These are phyloP conservation scores for Psilocybe mexicana DNA, from an alignment of 1,284 basidiomycete species.

Conservation along the genomic window DNA sequence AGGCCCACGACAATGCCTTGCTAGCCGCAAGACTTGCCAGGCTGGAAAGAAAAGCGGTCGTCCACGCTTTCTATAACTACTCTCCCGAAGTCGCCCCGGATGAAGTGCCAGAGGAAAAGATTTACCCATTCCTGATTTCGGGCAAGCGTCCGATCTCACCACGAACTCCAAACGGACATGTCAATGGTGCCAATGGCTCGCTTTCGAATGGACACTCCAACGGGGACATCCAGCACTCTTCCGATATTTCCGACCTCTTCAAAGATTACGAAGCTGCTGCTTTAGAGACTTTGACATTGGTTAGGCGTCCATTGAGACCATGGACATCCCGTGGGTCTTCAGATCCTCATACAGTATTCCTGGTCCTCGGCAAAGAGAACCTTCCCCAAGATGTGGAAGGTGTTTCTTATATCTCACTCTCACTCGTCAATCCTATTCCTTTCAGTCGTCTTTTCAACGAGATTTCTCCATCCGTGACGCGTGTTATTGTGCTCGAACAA, in stretches of 20 bases:
- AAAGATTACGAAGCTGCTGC: slow-evolving; percentile 23
- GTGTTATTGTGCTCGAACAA: slow-evolving; percentile 87
- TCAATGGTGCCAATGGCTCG: slow-evolving; percentile 33
- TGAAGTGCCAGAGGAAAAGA: slow-evolving; percentile 57
- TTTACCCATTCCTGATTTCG: slow-evolving; percentile 59
- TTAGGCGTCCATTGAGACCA: slow-evolving; percentile 63
- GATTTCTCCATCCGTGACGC: slow-evolving; percentile 66
- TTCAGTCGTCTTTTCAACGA: slow-evolving; percentile 61
- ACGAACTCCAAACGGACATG: slow-evolving; percentile 29
- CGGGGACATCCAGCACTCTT: slow-evolving; percentile 27
- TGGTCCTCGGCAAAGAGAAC: slow-evolving; percentile 67
- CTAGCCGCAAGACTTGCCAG: slow-evolving; percentile 54
- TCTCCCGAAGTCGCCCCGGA: slow-evolving; percentile 38
- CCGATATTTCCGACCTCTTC: slow-evolving; percentile 35
- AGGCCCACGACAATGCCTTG: slow-evolving; percentile 73
- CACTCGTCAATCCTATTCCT: slow-evolving; percentile 77
- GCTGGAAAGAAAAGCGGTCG: slow-evolving; percentile 51
- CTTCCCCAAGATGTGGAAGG: slow-evolving; percentile 50
- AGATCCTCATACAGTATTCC: slow-evolving; percentile 65
- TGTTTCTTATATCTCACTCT: slow-evolving; percentile 68
- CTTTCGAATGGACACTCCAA: slow-evolving; percentile 30
- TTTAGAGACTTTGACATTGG: slow-evolving; percentile 56
- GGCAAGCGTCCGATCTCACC: slow-evolving; percentile 35
- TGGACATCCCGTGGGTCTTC: slow-evolving; percentile 44
- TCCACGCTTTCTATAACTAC: slow-evolving; percentile 75